A percentile compares a stretch with the other conserved stretches of the same genome.
Evolutionary conservation across 2,329 filamentous ascomycete species (phyloP).

Genomic region (Gremmenia infestans): DNA sequence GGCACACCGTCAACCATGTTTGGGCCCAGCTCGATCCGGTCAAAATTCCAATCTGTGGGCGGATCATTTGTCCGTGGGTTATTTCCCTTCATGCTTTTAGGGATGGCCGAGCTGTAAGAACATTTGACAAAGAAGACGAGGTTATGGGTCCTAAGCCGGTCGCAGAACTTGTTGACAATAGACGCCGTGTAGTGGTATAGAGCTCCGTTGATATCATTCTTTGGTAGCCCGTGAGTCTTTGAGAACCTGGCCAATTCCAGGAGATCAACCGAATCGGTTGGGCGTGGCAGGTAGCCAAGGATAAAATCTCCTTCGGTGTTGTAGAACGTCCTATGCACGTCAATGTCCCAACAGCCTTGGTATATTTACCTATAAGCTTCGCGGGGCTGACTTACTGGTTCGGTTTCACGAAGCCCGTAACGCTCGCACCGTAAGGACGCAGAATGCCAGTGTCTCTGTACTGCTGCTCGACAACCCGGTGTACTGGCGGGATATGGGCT

Average conservation of each 20-base stretch:
- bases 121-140: background rate
- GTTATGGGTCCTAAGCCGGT: background rate
- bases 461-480: background rate
- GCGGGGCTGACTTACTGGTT: background rate
- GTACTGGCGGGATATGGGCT: background rate
- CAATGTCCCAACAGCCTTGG: background rate
- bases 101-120: background rate
- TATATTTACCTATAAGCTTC: background rate
- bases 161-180: background rate
- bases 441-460: slow-evolving; percentile 2
- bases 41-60: background rate
- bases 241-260: background rate
- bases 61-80: background rate
- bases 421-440: background rate
- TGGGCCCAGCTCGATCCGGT: background rate
- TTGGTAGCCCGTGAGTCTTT: background rate
- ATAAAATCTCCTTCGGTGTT: background rate
- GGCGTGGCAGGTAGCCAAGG: background rate
- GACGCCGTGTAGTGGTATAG: background rate
- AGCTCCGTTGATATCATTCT: background rate
- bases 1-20: background rate
- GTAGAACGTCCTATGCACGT: background rate
- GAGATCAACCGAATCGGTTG: background rate
- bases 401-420: background rate
- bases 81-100: background rate